Conservation (phyloP, 805 yeast genomes). For the Zygosaccharomyces kombuchaensis region DNA sequence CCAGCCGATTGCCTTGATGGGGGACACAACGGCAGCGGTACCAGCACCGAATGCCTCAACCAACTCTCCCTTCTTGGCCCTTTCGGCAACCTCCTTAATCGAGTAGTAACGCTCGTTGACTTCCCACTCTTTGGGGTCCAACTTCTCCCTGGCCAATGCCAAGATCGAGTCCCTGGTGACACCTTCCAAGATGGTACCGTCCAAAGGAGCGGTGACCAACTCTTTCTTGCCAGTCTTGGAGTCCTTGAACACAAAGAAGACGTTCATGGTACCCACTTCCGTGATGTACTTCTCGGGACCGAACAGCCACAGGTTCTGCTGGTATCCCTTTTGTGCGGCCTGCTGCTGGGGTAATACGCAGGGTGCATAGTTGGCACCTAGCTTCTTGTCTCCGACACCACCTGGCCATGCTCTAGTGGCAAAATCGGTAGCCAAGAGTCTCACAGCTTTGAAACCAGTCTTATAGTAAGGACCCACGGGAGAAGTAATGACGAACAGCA, state of each 20-base stretch:
- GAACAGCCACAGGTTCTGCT: slow-evolving; percentile 94
- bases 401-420: slow-evolving; percentile 99
- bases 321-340: slow-evolving; percentile 89
- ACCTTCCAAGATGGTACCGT: slow-evolving; percentile 96
- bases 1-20: slow-evolving; percentile 84
- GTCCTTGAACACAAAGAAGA: slow-evolving; percentile 78
- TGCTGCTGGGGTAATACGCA: slow-evolving; percentile 85
- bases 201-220: slow-evolving; percentile 92
- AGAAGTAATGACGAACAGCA: slow-evolving; percentile 81
- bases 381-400: slow-evolving; percentile 92
- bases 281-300: slow-evolving; percentile 85
- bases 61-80: slow-evolving; percentile 73
- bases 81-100: slow-evolving; percentile 73
- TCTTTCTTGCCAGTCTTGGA: slow-evolving; percentile 78
- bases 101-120: slow-evolving; percentile 79
- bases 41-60: slow-evolving; percentile 97
- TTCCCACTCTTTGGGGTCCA: slow-evolving; percentile 74
- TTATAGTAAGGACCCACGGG: slow-evolving; percentile 97
- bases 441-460: slow-evolving; percentile 94
- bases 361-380: slow-evolving; percentile 98
- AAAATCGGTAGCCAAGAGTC: slow-evolving; percentile 89
- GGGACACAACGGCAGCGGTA: slow-evolving; percentile 95
- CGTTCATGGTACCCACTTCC: slow-evolving; percentile 98
- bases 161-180: slow-evolving; percentile 90
- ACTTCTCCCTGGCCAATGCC: slow-evolving; percentile 67